Percentiles rank a stretch among this genome's conserved stretches.
phyloP scores from a whole-genome alignment of 1,284 basidiomycete genomes.

The Ganoderma leucocontextum region DNA sequence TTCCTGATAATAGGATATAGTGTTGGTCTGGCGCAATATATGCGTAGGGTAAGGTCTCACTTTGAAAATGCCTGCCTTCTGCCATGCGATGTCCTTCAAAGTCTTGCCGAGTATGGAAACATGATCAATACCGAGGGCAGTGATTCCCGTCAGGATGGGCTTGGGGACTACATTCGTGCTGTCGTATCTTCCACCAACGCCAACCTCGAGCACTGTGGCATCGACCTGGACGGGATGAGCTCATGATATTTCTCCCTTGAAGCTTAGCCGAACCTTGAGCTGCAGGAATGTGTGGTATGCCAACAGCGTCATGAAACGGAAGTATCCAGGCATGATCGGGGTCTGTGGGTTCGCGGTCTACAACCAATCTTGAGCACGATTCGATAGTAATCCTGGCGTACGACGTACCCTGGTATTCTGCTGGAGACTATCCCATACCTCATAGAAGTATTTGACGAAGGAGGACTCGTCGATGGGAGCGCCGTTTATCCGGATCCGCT shows the following conservation, averaged over 20 bases:
- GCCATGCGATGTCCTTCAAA: conserved; percentile 89
- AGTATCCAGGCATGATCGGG: conserved; percentile 88
- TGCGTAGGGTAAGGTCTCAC: conserved; percentile 42
- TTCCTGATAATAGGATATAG: conserved; percentile 50
- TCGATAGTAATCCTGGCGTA: neutral
- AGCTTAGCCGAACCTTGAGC: conserved; percentile 56
- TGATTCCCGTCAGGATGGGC: conserved; percentile 90
- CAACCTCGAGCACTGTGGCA: conserved; percentile 96
- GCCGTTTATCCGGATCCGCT: conserved; percentile 95
- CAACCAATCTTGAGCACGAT: neutral
- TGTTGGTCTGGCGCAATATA: neutral
- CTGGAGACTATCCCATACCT: conserved; percentile 93
- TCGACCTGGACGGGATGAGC: conserved; percentile 60
- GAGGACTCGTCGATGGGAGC: conserved; percentile 86
- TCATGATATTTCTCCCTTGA: neutral
- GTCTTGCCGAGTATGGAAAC: conserved; percentile 92
- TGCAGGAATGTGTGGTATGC: conserved; percentile 92
- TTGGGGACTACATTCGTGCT: conserved; percentile 96
- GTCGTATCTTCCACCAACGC: conserved; percentile 94
- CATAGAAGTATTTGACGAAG: conserved; percentile 94
- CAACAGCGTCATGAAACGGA: conserved; percentile 92
- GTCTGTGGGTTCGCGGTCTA: conserved; percentile 67
- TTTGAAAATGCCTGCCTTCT: conserved; percentile 99
- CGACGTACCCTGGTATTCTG: conserved; percentile 65
- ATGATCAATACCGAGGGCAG: conserved; percentile 94